Evolutionary conservation across 148 eudicot genomes (phyloP), one percentile per base, ranked within the genome.

Genomic region (Selenicereus undatus): DNA sequence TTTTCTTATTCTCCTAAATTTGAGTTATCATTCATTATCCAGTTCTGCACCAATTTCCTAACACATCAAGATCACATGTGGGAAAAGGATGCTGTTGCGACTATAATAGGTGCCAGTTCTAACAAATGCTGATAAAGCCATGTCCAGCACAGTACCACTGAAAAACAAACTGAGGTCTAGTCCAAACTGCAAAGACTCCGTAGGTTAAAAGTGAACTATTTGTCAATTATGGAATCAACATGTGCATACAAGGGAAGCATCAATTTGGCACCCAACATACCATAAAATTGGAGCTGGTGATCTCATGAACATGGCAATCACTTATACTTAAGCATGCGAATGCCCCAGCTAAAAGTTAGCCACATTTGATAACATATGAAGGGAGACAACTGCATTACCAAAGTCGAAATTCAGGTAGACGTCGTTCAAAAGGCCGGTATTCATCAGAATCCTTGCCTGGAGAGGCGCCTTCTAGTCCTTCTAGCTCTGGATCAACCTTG

Each of bases 331-430:
- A 60, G 73, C 42, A 78, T 65, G 39, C 12, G 48, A 60, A 80
- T 0, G 35, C 76, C 17, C 43, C 42, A 30, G 24, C 21, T 24
- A 69, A 64, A 22, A 68, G 51, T 29, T 21, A 56, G 26, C 27
- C 68, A 68, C 75, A 72, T n/a, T 29, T 32, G 27, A 48, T 73
- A 76, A 18, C 42, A 29, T 54, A 35, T 22, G 17, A 16, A 74
- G 17, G 43, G 14, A 72, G 58, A 77, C 29, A 69, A 17, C 8
- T 27, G 65, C 48, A 65, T 83, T 88, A 94, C 97, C 97, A 94
- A 79, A 94, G 89, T 82, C 88, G 87, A 81, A 94, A 94, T 85
- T 94, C 98, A 21, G 93, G 92, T 17, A 94, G 88, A 45, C 94
- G 94, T 30, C 98, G 97, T 70, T 89, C 85, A 79, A 94, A 94